Evolutionary conservation across 164 flowering plant genomes (phyloP).

Genomic region (Vitis cinerea): DNA sequence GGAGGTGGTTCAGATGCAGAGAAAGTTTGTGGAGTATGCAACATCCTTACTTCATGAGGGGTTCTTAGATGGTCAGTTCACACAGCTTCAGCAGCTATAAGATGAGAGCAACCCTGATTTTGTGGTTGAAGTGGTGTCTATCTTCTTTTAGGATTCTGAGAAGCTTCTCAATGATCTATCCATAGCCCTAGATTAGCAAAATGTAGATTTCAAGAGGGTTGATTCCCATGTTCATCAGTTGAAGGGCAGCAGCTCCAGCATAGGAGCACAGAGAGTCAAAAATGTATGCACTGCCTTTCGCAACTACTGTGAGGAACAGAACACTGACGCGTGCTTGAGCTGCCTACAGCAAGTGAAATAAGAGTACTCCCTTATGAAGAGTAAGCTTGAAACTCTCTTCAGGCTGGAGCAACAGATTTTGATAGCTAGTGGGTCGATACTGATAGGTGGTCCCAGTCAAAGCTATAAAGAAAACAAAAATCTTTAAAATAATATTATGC

Average conservation of each 20-base stretch:
- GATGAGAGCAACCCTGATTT: conserved; percentile 68
- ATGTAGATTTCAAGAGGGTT: conserved; percentile 27
- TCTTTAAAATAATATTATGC: too few relatives aligned
- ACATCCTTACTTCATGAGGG: conserved; percentile 58
- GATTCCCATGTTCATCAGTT: conserved; percentile 7
- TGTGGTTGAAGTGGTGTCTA: conserved; percentile 56
- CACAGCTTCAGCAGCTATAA: conserved; percentile 54
- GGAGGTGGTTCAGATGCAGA: conserved; percentile 68
- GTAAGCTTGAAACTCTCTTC: conserved; percentile 47
- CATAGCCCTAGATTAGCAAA: conserved; percentile 23
- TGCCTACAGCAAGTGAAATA: conserved; percentile 50
- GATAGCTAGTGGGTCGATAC: conserved; percentile 45
- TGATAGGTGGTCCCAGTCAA: too few relatives aligned
- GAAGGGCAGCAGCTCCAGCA: conserved; percentile 17
- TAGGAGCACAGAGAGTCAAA: conserved; percentile 56
- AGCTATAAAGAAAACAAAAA: too few relatives aligned
- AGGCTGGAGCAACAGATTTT: conserved; percentile 49
- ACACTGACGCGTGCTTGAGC: conserved; percentile 48
- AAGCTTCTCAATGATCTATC: conserved; percentile 52
- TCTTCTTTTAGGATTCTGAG: conserved; percentile 65
- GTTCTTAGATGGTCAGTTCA: conserved; percentile 47
- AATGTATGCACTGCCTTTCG: conserved; percentile 51
- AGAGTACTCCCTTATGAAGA: conserved; percentile 44
- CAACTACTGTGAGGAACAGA: conserved; percentile 47
- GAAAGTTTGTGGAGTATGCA: conserved; percentile 51